Base-by-base conservation (phyloP, 805 yeast species). In the Wickerhamomyces canadensis region DNA sequence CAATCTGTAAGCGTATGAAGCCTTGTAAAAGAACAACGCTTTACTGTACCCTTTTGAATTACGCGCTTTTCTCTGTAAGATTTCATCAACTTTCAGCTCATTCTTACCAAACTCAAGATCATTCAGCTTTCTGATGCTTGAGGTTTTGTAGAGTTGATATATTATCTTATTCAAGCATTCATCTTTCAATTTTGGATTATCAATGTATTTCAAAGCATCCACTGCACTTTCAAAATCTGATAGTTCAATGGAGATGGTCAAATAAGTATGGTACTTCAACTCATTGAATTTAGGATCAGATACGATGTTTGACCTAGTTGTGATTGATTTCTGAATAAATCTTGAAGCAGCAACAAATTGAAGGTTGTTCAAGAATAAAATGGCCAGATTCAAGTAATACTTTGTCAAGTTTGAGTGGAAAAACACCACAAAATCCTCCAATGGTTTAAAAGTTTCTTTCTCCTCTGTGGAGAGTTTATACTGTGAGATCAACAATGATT, bases 1-100 rank as follows among this genome's bases (percentile, higher is more conserved):
- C 26, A 70, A 51, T 41, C 79, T 62, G 65, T 78, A 69, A 0
- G 78, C 55, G 45, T 74, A 75, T 32, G 73, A 58, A 14, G 76
- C 63, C 43, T 75, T 65, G 58, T 68, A 74, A 47, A 70, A 65
- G 33, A 66, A 69, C 24, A 72, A 49, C 3, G 65, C 51, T 33
- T 53, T 51, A 27, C 41, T 44, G n/a, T 57, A 31, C 31, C 60
- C 65, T 7, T 52, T 51, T 3, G 48, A 47, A 19, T 42, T 18
- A 27, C 46, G 37, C 4, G 65, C 64, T 19, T 47, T 43, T 19
- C 43, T 33, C 23, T 49, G 60, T 28, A 78, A 54, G 29, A 73
- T 47, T 2, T 58, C 57, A 44, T 72, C 74, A 23, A 78, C 70
- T 6, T 47, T 38, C 12, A 62, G 60, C 4, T 64, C 60, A 37